Evolutionary conservation across 225 moss, liverwort and hornwort species (phyloP).

Genomic region (Takakia lepidozioides): DNA sequence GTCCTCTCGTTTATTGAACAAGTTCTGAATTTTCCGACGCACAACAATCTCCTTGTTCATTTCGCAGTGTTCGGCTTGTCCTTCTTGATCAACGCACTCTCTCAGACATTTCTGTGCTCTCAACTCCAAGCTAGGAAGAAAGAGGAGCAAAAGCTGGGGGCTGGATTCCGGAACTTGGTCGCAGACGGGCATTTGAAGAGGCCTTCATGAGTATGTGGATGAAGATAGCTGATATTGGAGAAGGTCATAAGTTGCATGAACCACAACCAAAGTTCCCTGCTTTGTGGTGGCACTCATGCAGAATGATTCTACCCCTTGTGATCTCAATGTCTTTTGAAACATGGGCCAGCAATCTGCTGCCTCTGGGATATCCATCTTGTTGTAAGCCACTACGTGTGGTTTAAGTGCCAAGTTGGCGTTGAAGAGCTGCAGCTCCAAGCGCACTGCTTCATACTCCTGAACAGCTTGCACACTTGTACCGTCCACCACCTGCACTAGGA

Average conservation of each 20-base stretch:
- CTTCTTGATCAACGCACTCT: too few species aligned
- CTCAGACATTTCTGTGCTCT: too few species aligned
- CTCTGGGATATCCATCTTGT: conserved; percentile 92
- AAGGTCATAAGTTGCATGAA: conserved; percentile 56
- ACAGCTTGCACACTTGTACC: conserved; percentile 75
- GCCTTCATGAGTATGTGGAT: too few species aligned
- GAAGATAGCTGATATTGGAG: conserved; percentile 51
- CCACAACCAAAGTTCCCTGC: conserved; percentile 67
- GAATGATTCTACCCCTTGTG: conserved; percentile 54
- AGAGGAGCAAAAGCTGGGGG: too few species aligned
- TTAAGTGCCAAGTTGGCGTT: conserved; percentile 73
- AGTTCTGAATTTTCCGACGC: conserved; percentile 72
- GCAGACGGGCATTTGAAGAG: too few species aligned
- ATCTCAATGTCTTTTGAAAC: conserved; percentile 55
- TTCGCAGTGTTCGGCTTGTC: too few species aligned
- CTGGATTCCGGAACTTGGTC: too few species aligned
- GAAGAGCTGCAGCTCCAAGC: conserved; percentile 86
- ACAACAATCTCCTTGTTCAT: conserved; percentile 82
- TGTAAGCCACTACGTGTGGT: conserved; percentile 76
- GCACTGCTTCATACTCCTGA: conserved; percentile 88
- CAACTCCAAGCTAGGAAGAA: too few species aligned
- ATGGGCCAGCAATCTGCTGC: conserved; percentile 71
- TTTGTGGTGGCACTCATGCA: conserved; percentile 86
- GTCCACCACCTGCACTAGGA: conserved; percentile 95
- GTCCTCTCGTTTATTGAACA: conserved; percentile 77